A percentile compares a stretch with the other conserved stretches of the same genome.
phyloP scores from a whole-genome alignment of 352 stramenopile genomes.

The Halophytophthora polymorphica region DNA sequence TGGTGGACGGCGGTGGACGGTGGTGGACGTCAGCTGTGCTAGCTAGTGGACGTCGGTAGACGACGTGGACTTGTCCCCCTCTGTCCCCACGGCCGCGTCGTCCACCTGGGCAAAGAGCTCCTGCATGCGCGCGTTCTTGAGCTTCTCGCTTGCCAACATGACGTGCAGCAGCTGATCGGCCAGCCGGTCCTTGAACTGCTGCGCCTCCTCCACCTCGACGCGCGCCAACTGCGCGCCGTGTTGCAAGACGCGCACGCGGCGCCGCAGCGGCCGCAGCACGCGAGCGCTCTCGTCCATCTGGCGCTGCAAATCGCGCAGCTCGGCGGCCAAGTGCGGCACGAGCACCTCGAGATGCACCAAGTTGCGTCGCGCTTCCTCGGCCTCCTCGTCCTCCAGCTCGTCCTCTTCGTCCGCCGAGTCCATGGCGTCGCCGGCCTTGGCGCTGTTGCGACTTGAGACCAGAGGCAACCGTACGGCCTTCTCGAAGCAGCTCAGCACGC shows the following conservation, averaged over 20 bases:
- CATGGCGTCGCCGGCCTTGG: background rate
- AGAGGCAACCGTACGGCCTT: conserved; percentile 20
- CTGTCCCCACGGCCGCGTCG: background rate
- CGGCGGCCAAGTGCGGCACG: conserved; percentile 47
- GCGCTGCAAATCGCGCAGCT: conserved; percentile 46
- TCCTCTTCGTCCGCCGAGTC: conserved; percentile 21
- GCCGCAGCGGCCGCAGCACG: conserved; percentile 32
- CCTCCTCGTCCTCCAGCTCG: conserved; percentile 22
- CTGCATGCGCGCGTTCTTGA: conserved; percentile 76
- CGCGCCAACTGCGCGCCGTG: conserved; percentile 52
- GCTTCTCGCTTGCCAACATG: conserved; percentile 53
- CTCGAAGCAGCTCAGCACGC: conserved; percentile 62
- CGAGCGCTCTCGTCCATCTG: conserved; percentile 45
- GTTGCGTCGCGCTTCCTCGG: conserved; percentile 43
- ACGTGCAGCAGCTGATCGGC: conserved; percentile 78
- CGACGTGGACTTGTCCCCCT: no score
- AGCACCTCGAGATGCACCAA: conserved; percentile 63
- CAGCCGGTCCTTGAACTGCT: conserved; percentile 73
- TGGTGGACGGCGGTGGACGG: no score
- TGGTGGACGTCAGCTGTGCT: no score
- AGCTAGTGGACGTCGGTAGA: no score
- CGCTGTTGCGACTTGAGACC: conserved; percentile 16
- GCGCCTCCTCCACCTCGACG: conserved; percentile 65
- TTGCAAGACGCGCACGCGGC: conserved; percentile 35
- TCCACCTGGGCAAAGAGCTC: conserved; percentile 73